Evolutionary conservation across 352 stramenopile species (phyloP).

Genomic region (Globisporangium cystogenes): DNA sequence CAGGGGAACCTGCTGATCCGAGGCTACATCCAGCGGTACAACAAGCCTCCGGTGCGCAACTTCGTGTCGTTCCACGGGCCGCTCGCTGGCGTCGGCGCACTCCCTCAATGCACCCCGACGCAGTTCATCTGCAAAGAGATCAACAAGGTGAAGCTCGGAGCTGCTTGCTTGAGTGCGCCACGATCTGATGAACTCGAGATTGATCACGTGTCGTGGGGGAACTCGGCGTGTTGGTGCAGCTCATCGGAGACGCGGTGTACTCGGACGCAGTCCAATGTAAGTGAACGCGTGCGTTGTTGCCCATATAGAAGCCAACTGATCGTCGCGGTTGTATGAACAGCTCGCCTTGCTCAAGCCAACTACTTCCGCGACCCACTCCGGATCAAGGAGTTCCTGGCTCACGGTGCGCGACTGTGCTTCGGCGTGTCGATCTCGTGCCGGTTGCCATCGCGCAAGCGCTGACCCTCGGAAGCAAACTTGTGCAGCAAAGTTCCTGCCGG

Average conservation of each 20-base stretch:
- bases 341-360: constrained; percentile 87
- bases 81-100: constrained; percentile 83
- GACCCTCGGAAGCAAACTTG: neutral
- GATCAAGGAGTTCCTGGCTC: constrained; percentile 60
- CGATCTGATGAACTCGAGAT: neutral
- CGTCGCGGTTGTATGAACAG: constrained; percentile 24
- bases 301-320: no score
- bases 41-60: constrained; percentile 86
- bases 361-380: constrained; percentile 90
- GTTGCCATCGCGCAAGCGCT: neutral
- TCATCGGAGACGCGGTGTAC: constrained; percentile 86
- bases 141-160: constrained; percentile 30
- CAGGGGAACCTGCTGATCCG: constrained; percentile 91
- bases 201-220: neutral
- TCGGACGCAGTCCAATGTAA: constrained; percentile 78
- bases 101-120: constrained; percentile 86
- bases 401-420: constrained; percentile 28
- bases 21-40: constrained; percentile 93
- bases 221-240: constrained; percentile 21
- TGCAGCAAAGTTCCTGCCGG: constrained; percentile 67
- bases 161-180: neutral
- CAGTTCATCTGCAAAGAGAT: constrained; percentile 85
- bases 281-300: neutral
- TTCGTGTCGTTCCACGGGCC: constrained; percentile 92
- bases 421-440: neutral